A percentile compares a stretch with the other conserved stretches of the same genome.
phyloP scores from a whole-genome alignment of 441 rosid genomes.

The Gossypium trilobum region DNA sequence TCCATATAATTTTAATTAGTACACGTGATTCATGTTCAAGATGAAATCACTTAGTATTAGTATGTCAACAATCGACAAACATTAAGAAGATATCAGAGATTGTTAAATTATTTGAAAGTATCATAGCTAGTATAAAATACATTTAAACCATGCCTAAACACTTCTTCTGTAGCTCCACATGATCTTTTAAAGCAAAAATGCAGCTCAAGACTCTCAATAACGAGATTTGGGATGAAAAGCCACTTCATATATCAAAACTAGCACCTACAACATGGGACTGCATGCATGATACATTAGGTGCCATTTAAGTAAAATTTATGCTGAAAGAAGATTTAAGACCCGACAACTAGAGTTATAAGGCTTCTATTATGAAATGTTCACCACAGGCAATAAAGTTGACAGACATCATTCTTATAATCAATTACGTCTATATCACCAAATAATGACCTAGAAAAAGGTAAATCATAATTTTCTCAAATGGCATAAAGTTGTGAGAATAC shows the following conservation, averaged over 20 bases:
- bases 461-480: not conserved
- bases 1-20: not conserved
- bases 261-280: conserved; percentile 4
- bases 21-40: not conserved
- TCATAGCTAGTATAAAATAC: not conserved
- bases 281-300: not conserved
- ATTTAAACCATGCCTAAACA: conserved; percentile 2
- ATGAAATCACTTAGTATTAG: not conserved
- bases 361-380: not conserved
- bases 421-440: not conserved
- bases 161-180: not conserved
- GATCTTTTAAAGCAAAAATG: not conserved
- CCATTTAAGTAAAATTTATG: conserved; percentile 10
- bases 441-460: not conserved
- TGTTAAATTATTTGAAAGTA: not conserved
- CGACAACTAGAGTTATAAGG: not conserved
- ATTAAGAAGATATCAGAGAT: not conserved
- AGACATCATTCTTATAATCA: conserved; percentile 2
- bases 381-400: not conserved
- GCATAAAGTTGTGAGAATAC: conserved; percentile 19
- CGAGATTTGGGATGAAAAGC: not conserved
- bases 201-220: conserved; percentile 6
- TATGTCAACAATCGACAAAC: not conserved
- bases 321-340: not conserved
- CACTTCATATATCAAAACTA: not conserved